Percentiles rank a stretch among this genome's conserved stretches.
Evolutionary conservation across 257 asterid genomes (phyloP).

Genomic region (Penstemon newberryi): DNA sequence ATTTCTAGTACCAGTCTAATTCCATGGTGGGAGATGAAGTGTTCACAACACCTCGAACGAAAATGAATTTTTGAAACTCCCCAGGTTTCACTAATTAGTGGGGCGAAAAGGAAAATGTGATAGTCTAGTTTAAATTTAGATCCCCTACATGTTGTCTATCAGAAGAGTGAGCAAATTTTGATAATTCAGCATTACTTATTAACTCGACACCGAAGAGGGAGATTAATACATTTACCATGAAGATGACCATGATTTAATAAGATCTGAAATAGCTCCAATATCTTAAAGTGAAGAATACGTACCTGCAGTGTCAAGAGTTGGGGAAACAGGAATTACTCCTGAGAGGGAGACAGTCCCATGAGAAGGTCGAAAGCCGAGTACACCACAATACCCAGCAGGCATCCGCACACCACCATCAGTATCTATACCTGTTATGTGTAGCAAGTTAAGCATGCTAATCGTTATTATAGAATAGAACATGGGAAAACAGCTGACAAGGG

Average conservation of each 20-base stretch:
- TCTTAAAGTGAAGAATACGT: conserved; percentile 28
- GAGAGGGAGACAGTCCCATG: conserved; percentile 69
- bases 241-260: background rate
- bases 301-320: conserved; percentile 94
- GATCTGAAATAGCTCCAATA: background rate
- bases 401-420: conserved; percentile 93
- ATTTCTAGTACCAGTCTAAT: conserved; percentile 7
- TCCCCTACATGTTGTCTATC: background rate
- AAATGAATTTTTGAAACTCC: too few species aligned
- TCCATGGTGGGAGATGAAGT: background rate
- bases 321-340: conserved; percentile 77
- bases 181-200: background rate
- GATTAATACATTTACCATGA: background rate
- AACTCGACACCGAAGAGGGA: background rate
- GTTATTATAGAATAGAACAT: background rate
- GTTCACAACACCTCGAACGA: too few species aligned
- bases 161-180: background rate
- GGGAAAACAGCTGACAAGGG: background rate
- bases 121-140: background rate
- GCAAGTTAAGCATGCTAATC: conserved; percentile 26
- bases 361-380: conserved; percentile 90
- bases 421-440: conserved; percentile 69
- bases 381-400: conserved; percentile 94
- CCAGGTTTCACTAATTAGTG: background rate
- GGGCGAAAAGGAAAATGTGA: background rate